Evolutionary conservation across 495 filamentous ascomycete species (phyloP).

Genomic region (Penicillium cataractarum): DNA sequence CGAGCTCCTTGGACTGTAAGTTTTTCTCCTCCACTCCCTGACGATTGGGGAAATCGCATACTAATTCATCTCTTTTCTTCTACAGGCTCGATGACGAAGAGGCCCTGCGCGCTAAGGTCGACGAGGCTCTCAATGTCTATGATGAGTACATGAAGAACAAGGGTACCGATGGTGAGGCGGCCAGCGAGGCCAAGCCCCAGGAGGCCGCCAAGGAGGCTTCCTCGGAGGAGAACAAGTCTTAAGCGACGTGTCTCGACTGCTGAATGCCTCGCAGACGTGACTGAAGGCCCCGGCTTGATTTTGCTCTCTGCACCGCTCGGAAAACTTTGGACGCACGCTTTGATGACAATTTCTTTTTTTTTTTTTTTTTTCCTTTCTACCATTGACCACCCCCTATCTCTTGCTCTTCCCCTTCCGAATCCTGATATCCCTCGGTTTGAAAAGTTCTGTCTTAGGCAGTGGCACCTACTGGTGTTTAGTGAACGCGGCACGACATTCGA

Average conservation of each 20-base stretch:
- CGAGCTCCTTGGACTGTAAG: conserved; percentile 94
- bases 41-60: conserved; percentile 18
- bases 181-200: conserved; percentile 47
- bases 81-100: conserved; percentile 90
- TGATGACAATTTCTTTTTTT: conserved; percentile 47
- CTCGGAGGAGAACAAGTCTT: conserved; percentile 54
- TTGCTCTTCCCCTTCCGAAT: conserved; percentile 36
- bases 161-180: conserved; percentile 43
- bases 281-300: not conserved
- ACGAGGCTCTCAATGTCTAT: conserved; percentile 94
- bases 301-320: conserved; percentile 29
- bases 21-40: conserved; percentile 28
- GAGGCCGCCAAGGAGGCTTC: conserved; percentile 48
- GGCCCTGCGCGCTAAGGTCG: conserved; percentile 90
- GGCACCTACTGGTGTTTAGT: conserved; percentile 42
- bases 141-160: conserved; percentile 95
- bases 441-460: conserved; percentile 49
- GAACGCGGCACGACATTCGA: conserved; percentile 41
- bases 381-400: conserved; percentile 20
- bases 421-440: conserved; percentile 57
- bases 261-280: conserved; percentile 21
- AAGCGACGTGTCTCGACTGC: conserved; percentile 34
- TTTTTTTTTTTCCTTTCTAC: conserved; percentile 32
- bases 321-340: conserved; percentile 45
- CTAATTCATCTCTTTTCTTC: conserved; percentile 27